Base-by-base conservation (phyloP, 805 yeast species). In the Schizosaccharomyces japonicus region DNA sequence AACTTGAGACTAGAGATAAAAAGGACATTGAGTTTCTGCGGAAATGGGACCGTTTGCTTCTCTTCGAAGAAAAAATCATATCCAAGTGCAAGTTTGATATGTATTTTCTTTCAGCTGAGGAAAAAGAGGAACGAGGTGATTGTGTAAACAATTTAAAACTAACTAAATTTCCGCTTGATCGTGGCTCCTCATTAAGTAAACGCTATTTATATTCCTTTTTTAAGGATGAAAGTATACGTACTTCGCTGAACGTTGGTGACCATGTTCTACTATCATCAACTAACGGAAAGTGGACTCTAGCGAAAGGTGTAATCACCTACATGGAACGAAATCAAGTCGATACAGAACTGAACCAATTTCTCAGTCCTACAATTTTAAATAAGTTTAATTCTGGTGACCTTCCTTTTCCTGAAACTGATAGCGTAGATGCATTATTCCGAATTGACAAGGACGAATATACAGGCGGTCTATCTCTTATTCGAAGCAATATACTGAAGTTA, bases 381-480 rank as follows among this genome's bases (percentile, higher is more conserved):
- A n/a, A n/a, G n/a, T n/a, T n/a, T n/a, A n/a, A n/a, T n/a, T n/a
- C n/a, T n/a, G n/a, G n/a, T n/a, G n/a, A n/a, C n/a, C n/a, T n/a
- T n/a, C n/a, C n/a, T n/a, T n/a, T n/a, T n/a, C n/a, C n/a, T n/a
- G n/a, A n/a, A n/a, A n/a, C n/a, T n/a, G n/a, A n/a, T n/a, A n/a
- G n/a, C n/a, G n/a, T n/a, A n/a, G n/a, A 64, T 1, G 59, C 84
- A 2, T 60, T 17, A 21, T 42, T 26, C 30, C 21, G 46, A 28
- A 66, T 85, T 25, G 96, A 87, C 58, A 76, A 73, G 56, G 92
- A 84, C 60, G 84, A 77, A 44, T 70, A 76, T 62, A 77, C 73
- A 49, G 75, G 72, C 53, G 84, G 85, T 0, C 67, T 85, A 67
- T 72, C 82, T 0, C 56, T 78, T 30, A 84, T 94, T 0, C 64